Evolutionary conservation across 2,329 filamentous ascomycete species (phyloP), one percentile per base, ranked within the genome.

Genomic region (Trichothecium roseum): DNA sequence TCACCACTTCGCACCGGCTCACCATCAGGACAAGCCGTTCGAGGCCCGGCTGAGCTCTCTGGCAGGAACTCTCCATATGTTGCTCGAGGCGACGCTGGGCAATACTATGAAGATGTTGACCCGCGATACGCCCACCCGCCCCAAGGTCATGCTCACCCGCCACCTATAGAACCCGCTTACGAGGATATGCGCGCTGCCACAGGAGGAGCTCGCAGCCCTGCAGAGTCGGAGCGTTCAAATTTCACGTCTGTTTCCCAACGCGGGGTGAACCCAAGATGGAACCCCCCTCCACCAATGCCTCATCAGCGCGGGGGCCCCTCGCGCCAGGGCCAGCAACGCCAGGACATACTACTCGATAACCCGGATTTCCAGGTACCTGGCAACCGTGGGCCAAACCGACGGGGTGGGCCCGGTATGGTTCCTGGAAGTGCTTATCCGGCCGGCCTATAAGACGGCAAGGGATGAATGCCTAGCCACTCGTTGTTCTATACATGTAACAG

Each of bases 51-150:
- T 37, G 62, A 67, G 40, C 48, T 59, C 22, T 49, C 57, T 29
- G 52, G 45, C 31, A 55, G 53, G 30, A 54, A 52, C 28, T 56
- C 59, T 22, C 54, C 58, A 13, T 48, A 57, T 13, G 48, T 49
- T 28, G 52, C 50, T 35, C 46, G 45, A 7, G 52, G 46, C 15
- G 42, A 46, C 41, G 55, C 44, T 33, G 62, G 50, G 47, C 61
- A 72, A 42, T 96, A 96, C 60, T 94, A 93, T 52, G 91, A 96
- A 66, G 89, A 96, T 54, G 77, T 94, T 10, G 87, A 94, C 45
- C 87, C 89, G 30, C 83, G 79, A 38, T 96, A 95, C 51, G 82
- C 78, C 24, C 70, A 42, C 35, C 45, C 41, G 41, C 53, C 41
- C 38, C 48, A 32, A 39, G 5, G 6, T 15, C 28, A 28, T 22